A percentile compares a stretch with the other conserved stretches of the same genome.
Evolutionary conservation across 164 flowering plant genomes (phyloP).

Genomic region (Nelumbo lutea): DNA sequence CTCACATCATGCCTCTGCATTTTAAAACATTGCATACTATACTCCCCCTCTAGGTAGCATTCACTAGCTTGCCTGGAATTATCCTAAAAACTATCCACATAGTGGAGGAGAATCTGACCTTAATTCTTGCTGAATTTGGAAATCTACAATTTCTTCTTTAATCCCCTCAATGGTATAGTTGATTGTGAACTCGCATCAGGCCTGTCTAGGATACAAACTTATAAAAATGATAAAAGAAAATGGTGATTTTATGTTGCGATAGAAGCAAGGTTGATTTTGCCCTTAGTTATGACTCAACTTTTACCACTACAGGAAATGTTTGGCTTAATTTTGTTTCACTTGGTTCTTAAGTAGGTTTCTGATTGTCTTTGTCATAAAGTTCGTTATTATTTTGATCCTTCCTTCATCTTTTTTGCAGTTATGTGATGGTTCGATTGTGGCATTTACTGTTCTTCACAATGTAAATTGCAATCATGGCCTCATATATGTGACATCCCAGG

Average conservation of each 20-base stretch:
- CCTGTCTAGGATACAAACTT: too few species aligned
- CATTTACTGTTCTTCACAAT: conserved; percentile 96
- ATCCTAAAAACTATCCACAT: too few species aligned
- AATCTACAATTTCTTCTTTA: too few species aligned
- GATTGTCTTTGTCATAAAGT: not conserved
- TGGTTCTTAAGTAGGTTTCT: not conserved
- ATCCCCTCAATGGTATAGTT: too few species aligned
- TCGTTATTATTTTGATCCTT: not conserved
- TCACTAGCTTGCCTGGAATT: too few species aligned
- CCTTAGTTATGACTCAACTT: not conserved
- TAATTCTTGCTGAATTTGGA: too few species aligned
- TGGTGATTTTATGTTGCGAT: not conserved
- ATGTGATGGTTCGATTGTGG: conserved; percentile 91
- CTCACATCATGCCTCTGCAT: too few species aligned
- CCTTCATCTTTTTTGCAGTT: conserved; percentile 39
- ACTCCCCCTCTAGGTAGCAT: too few species aligned
- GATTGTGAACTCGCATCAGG: too few species aligned
- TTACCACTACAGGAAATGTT: not conserved
- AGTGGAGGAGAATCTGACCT: too few species aligned
- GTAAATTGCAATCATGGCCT: conserved; percentile 96
- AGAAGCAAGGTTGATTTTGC: not conserved
- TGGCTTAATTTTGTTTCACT: not conserved
- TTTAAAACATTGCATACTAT: too few species aligned
- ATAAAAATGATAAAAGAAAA: too few species aligned
- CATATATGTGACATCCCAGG: conserved; percentile 96